Evolutionary conservation across 2,329 filamentous ascomycete genomes (phyloP).

Genomic region (Sarocladiaceae sp.): DNA sequence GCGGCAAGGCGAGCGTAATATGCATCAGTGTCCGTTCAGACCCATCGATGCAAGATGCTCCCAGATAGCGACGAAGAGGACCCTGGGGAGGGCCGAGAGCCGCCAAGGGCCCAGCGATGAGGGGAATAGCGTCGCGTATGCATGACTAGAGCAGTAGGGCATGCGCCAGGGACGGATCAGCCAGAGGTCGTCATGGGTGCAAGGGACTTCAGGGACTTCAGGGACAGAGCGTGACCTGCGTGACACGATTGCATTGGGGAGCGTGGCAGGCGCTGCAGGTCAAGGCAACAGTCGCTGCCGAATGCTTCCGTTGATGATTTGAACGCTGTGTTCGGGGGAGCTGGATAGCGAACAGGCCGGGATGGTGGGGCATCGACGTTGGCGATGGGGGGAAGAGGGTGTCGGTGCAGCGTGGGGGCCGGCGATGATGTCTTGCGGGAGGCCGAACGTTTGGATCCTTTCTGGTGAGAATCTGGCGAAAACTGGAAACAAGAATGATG

Average conservation of each 20-base stretch:
- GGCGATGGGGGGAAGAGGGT: too few species aligned
- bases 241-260: constrained; percentile 3
- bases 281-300: constrained; percentile 1
- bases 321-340: too few species aligned
- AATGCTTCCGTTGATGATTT: too few species aligned
- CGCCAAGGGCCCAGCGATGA: not conserved
- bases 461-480: too few species aligned
- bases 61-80: not conserved
- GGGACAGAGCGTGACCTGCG: constrained; percentile 3
- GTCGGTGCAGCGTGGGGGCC: constrained; percentile 1
- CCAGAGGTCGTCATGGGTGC: not conserved
- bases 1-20: constrained; percentile 4
- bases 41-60: constrained; percentile 1
- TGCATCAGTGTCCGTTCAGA: not conserved
- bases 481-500: too few species aligned
- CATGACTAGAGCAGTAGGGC: too few species aligned
- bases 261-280: not conserved
- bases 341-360: not conserved
- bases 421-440: too few species aligned
- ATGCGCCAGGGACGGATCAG: not conserved
- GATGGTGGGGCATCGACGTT: not conserved
- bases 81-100: not conserved
- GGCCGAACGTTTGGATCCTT: too few species aligned
- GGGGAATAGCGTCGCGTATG: not conserved
- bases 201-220: not conserved